Conservation (phyloP, 257 asterid genomes). For the Primulina tabacum region DNA sequence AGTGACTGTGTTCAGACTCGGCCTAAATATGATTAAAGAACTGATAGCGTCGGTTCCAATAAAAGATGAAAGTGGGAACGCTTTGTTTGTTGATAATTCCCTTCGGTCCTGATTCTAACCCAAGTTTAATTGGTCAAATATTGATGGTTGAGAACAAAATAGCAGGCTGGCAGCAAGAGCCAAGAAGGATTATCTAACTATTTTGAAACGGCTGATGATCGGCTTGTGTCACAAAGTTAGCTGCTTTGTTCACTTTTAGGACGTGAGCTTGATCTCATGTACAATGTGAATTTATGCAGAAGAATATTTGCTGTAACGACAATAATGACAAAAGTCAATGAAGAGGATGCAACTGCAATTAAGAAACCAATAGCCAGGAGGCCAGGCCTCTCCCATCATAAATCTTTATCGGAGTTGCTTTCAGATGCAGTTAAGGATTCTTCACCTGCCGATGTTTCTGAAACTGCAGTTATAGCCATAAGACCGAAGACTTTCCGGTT, state of each 20-base stretch:
- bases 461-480: constrained; percentile 42
- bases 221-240: background rate
- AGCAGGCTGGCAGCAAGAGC: too few species aligned
- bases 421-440: constrained; percentile 47
- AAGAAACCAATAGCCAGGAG: constrained; percentile 83
- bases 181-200: too few species aligned
- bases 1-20: background rate
- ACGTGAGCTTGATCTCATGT: constrained; percentile 13
- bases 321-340: constrained; percentile 46
- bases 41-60: background rate
- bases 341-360: constrained; percentile 48
- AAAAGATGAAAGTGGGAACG: background rate
- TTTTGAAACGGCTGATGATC: background rate
- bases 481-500: constrained; percentile 66
- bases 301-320: constrained; percentile 10
- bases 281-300: constrained; percentile 27
- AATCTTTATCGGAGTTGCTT: constrained; percentile 50
- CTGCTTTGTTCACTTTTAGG: background rate
- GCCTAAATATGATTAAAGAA: background rate
- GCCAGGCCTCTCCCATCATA: constrained; percentile 49
- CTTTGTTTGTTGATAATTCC: background rate
- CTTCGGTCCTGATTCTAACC: background rate
- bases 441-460: constrained; percentile 33
- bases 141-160: background rate
- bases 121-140: background rate